A percentile compares a stretch with the other conserved stretches of the same genome.
Conservation (phyloP, 768 basidiomycete species). For the Cystofilobasidium macerans region DNA sequence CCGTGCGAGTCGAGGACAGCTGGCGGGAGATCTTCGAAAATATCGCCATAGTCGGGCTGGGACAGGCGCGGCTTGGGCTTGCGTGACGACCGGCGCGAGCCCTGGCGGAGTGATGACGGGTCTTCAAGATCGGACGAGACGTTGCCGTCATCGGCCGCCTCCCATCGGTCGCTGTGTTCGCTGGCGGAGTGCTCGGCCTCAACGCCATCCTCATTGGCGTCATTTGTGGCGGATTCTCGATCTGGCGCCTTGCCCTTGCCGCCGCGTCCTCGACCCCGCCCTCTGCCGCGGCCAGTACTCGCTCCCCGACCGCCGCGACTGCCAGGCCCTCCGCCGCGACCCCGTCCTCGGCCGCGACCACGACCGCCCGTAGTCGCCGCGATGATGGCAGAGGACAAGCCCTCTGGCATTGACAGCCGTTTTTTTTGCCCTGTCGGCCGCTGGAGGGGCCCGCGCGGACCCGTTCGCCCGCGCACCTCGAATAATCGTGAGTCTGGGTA, state of each 20-base stretch:
- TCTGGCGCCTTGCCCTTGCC: background rate
- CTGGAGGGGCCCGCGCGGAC: background rate
- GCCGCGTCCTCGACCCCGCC: background rate
- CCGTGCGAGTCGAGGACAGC: background rate
- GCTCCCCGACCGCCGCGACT: background rate
- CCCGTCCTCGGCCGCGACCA: background rate
- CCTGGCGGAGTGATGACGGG: background rate
- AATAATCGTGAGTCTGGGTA: background rate
- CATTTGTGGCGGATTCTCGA: background rate
- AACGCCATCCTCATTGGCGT: background rate
- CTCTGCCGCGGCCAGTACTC: background rate
- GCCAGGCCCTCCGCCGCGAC: background rate
- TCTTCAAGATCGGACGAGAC: background rate
- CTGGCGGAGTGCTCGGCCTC: background rate
- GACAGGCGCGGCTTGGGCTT: background rate
- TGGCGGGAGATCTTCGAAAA: background rate
- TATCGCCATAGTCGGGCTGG: background rate
- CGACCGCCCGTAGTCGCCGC: background rate
- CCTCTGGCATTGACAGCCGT: background rate
- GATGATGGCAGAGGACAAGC: background rate
- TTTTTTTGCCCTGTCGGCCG: background rate
- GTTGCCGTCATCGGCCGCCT: background rate
- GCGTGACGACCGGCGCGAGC: background rate
- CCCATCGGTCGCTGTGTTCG: background rate
- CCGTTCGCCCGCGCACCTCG: background rate